Conservation (phyloP, 208 protist species). For the Trypanosoma vivax region DNA sequence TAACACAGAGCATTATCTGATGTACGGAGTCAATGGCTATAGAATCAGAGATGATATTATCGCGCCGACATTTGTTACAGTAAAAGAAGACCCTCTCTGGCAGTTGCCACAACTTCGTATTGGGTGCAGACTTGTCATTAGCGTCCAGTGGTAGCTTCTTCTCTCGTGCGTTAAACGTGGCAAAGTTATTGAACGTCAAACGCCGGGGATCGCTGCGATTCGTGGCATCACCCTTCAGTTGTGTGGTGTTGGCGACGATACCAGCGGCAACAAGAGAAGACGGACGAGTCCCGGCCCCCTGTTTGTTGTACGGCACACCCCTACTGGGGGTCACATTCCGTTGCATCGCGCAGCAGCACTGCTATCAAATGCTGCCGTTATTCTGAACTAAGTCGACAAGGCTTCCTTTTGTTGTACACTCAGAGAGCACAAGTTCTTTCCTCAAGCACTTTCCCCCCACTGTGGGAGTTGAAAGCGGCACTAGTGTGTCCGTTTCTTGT, state of each 20-base stretch:
- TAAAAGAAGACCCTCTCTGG: slow-evolving; percentile 52
- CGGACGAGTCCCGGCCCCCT: neutral
- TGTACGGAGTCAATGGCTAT: slow-evolving; percentile 60
- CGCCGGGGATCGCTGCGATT: slow-evolving; percentile 16
- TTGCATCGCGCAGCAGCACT: slow-evolving; percentile 7
- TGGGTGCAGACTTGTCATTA: slow-evolving; percentile 38
- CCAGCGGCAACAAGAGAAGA: neutral
- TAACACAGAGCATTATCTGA: slow-evolving; percentile 59
- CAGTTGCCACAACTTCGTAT: slow-evolving; percentile 68
- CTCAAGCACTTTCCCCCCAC: too few relatives aligned
- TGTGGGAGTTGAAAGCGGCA: too few relatives aligned
- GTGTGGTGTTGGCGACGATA: neutral
- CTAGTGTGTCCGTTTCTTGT: neutral
- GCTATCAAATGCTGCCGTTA: too few relatives aligned
- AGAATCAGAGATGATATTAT: slow-evolving; percentile 69
- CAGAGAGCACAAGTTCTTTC: too few relatives aligned
- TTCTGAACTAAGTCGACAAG: too few relatives aligned
- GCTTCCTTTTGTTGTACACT: too few relatives aligned
- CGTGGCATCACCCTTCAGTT: neutral
- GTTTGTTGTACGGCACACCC: slow-evolving; percentile 15
- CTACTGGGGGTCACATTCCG: slow-evolving; percentile 1
- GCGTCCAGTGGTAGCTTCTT: slow-evolving; percentile 76
- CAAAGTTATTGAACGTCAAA: slow-evolving; percentile 70
- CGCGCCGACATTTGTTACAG: slow-evolving; percentile 70
- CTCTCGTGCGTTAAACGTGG: slow-evolving; percentile 43